These are phyloP conservation scores for Citrus inodora DNA, from an alignment of 345 rosid genomes.

Conservation along the genomic window DNA sequence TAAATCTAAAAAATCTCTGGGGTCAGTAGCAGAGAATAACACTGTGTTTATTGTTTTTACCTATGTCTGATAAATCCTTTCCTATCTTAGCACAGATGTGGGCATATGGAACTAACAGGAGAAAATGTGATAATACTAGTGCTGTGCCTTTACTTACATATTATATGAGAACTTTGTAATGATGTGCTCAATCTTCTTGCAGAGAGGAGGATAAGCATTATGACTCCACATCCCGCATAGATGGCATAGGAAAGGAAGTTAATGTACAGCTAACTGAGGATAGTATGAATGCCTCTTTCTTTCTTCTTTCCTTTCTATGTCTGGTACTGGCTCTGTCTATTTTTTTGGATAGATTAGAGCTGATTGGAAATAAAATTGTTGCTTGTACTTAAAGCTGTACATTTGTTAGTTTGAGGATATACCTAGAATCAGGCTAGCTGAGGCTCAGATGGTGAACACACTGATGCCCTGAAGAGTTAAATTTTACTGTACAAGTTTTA, in stretches of 20 bases:
- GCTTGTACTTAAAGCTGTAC: constrained; percentile 43
- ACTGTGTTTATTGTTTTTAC: background rate
- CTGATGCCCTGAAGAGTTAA: constrained; percentile 29
- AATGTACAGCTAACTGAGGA: constrained; percentile 71
- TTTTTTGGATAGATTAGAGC: constrained; percentile 36
- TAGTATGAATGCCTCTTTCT: constrained; percentile 37
- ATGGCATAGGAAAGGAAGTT: constrained; percentile 31
- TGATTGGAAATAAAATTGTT: constrained; percentile 30
- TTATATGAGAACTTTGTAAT: background rate
- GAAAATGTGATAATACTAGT: background rate
- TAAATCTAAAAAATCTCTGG: background rate
- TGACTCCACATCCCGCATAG: constrained; percentile 42
- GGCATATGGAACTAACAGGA: background rate
- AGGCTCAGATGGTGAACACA: constrained; percentile 29
- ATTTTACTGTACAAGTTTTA: constrained; percentile 35
- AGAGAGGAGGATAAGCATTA: constrained; percentile 65
- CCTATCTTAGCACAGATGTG: background rate
- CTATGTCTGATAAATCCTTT: background rate
- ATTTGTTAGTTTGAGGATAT: constrained; percentile 47
- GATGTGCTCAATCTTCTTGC: constrained; percentile 17
- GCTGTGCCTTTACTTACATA: background rate
- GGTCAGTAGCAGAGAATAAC: background rate
- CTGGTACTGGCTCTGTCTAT: constrained; percentile 30
- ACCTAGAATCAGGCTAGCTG: constrained; percentile 42
- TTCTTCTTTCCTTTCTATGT: constrained; percentile 20